Conservation (phyloP, 805 yeast genomes). For the Zygoascus bituminiphila region DNA sequence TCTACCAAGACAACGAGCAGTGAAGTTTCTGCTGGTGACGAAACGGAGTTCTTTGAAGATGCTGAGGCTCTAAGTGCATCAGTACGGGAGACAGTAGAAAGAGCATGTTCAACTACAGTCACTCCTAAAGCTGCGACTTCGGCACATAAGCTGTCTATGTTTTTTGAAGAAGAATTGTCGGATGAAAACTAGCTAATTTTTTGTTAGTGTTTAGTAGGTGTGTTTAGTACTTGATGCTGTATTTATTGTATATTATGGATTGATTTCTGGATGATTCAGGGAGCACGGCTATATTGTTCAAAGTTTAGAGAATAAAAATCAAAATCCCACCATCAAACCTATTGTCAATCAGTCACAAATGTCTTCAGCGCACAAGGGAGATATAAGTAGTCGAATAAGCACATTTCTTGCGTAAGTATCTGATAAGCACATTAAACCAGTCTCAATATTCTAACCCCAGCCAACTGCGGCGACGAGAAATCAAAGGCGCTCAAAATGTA, state of each 20-base stretch:
- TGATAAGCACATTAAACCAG: background rate
- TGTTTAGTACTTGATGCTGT: too few relatives aligned
- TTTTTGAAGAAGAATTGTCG: too few relatives aligned
- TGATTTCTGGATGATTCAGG: too few relatives aligned
- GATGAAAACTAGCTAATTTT: too few relatives aligned
- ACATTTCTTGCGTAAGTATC: slow-evolving; percentile 25
- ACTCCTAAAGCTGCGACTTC: too few relatives aligned
- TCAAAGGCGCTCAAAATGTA: slow-evolving; percentile 68
- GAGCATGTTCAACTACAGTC: background rate
- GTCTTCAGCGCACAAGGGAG: slow-evolving; percentile 19
- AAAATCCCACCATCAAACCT: too few relatives aligned
- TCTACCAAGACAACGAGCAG: slow-evolving; percentile 8
- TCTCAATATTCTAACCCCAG: slow-evolving; percentile 4
- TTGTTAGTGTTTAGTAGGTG: too few relatives aligned
- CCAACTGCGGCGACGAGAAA: slow-evolving; percentile 70
- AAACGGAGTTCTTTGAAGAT: slow-evolving; percentile 32
- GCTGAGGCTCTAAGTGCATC: slow-evolving; percentile 33
- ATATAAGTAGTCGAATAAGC: slow-evolving; percentile 26
- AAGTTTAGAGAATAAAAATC: too few relatives aligned
- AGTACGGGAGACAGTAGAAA: slow-evolving; percentile 19
- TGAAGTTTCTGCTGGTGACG: slow-evolving; percentile 23
- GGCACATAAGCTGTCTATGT: too few relatives aligned
- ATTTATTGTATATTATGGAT: too few relatives aligned
- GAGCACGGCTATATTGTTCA: too few relatives aligned
- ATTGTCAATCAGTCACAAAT: too few relatives aligned